Conservation (phyloP, 177 flowering plant species). For the Vitis hybrid region DNA sequence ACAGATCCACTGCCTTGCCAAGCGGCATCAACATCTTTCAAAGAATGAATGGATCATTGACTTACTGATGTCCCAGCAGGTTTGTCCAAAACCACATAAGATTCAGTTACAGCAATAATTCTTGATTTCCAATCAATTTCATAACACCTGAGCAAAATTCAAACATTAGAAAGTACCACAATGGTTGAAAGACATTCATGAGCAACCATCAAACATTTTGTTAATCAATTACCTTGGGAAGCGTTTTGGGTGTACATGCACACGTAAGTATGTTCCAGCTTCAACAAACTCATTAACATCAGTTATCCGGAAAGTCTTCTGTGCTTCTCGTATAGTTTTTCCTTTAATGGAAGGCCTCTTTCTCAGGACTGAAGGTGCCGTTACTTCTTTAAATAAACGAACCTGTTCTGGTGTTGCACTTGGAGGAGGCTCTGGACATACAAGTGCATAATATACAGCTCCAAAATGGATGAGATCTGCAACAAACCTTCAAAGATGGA, state of each 20-base stretch:
- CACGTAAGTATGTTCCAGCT: conserved; percentile 86
- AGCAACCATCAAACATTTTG: neutral
- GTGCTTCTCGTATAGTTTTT: conserved; percentile 87
- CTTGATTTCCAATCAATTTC: conserved; percentile 97
- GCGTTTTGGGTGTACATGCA: conserved; percentile 95
- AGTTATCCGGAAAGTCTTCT: conserved; percentile 81
- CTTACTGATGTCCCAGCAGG: conserved; percentile 96
- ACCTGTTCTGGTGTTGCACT: conserved; percentile 85
- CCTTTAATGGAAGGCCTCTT: conserved; percentile 79
- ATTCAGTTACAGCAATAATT: conserved; percentile 73
- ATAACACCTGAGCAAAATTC: conserved; percentile 66
- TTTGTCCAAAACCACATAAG: conserved; percentile 87
- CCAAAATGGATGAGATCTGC: conserved; percentile 96
- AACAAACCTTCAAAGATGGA: conserved; percentile 73
- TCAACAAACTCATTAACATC: conserved; percentile 69
- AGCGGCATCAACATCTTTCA: neutral
- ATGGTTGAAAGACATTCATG: neutral
- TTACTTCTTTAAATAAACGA: conserved; percentile 55
- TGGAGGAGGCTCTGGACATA: conserved; percentile 88
- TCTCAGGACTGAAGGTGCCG: conserved; percentile 66
- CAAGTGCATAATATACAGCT: conserved; percentile 91
- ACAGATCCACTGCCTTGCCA: neutral
- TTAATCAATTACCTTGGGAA: conserved; percentile 64
- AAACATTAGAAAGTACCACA: conserved; percentile 8
- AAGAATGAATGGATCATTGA: conserved; percentile 10